Percentiles rank a stretch among this genome's conserved stretches.
Conservation (phyloP, 1,284 basidiomycete genomes). For the Stereum hirsutum region DNA sequence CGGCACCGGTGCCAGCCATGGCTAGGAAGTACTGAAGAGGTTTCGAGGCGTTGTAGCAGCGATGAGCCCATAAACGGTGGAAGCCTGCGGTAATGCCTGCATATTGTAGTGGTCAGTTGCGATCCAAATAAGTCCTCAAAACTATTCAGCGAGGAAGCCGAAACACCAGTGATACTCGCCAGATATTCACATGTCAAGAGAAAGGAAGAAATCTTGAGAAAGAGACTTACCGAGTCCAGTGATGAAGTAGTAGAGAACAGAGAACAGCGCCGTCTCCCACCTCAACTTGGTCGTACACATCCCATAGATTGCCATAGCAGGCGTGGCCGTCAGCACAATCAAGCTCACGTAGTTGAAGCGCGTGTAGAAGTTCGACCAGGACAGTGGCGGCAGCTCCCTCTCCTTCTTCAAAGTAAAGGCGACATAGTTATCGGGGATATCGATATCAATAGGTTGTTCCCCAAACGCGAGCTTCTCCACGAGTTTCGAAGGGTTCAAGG, state of each 20-base stretch:
- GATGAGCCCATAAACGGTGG: conserved; percentile 83
- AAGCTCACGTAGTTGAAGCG: conserved; percentile 61
- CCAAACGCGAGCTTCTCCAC: too few relatives aligned
- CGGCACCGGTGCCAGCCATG: conserved; percentile 71
- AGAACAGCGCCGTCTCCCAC: conserved; percentile 34
- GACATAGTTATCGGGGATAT: conserved; percentile 88
- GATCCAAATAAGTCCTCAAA: too few relatives aligned
- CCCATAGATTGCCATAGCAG: conserved; percentile 41
- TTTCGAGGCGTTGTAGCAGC: conserved; percentile 70
- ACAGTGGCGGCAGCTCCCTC: conserved; percentile 71
- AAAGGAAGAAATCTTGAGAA: too few relatives aligned
- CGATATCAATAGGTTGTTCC: conserved; percentile 40
- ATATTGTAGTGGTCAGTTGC: not conserved
- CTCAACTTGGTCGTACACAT: conserved; percentile 31
- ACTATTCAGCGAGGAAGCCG: too few relatives aligned
- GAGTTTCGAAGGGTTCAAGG: too few relatives aligned
- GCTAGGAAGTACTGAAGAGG: conserved; percentile 71
- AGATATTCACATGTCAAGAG: too few relatives aligned
- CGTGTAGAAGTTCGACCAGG: conserved; percentile 51
- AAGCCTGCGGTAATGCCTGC: conserved; percentile 42
- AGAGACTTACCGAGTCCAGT: conserved; percentile 36
- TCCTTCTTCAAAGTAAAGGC: conserved; percentile 71
- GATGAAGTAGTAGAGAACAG: conserved; percentile 44
- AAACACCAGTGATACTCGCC: too few relatives aligned
- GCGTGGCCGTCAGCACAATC: conserved; percentile 34